These are phyloP conservation scores for Pythium sukuiense DNA, from an alignment of 352 stramenopile species.

Conservation along the genomic window DNA sequence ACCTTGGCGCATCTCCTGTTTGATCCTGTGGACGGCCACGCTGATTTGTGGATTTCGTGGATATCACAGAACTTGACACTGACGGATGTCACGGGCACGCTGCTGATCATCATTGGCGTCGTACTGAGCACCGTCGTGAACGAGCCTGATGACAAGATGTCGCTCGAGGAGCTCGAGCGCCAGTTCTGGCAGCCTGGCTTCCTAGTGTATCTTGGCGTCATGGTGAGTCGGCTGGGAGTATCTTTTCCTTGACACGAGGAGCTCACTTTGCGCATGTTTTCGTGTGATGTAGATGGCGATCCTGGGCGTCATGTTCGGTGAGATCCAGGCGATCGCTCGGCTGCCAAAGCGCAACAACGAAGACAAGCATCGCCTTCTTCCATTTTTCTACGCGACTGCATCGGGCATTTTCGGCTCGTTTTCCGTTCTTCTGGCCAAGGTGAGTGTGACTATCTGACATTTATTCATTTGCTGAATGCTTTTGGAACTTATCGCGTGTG, in stretches of 20 bases:
- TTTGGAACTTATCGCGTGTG: not conserved
- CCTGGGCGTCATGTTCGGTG: conserved; percentile 64
- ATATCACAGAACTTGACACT: conserved; percentile 47
- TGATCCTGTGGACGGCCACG: not conserved
- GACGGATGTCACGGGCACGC: conserved; percentile 66
- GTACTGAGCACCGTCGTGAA: conserved; percentile 82
- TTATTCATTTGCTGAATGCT: not conserved
- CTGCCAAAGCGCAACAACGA: conserved; percentile 55
- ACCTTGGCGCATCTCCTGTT: not conserved
- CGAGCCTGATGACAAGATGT: conserved; percentile 78
- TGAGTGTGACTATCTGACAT: conserved; percentile 11
- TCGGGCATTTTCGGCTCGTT: conserved; percentile 85
- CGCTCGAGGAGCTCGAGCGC: conserved; percentile 69
- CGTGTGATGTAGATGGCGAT: conserved; percentile 45
- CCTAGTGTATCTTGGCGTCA: conserved; percentile 75
- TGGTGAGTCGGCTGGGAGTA: conserved; percentile 38
- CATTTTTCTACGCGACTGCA: conserved; percentile 80
- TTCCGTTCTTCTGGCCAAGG: conserved; percentile 80
- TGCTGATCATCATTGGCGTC: conserved; percentile 82
- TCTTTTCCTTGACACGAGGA: not conserved
- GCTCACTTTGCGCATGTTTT: conserved; percentile 1
- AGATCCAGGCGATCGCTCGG: conserved; percentile 66
- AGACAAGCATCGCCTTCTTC: conserved; percentile 60
- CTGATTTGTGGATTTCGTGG: not conserved
- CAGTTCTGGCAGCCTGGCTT: conserved; percentile 82